Conservation (phyloP, 208 protist genomes). For the Crithidia expoeki region DNA sequence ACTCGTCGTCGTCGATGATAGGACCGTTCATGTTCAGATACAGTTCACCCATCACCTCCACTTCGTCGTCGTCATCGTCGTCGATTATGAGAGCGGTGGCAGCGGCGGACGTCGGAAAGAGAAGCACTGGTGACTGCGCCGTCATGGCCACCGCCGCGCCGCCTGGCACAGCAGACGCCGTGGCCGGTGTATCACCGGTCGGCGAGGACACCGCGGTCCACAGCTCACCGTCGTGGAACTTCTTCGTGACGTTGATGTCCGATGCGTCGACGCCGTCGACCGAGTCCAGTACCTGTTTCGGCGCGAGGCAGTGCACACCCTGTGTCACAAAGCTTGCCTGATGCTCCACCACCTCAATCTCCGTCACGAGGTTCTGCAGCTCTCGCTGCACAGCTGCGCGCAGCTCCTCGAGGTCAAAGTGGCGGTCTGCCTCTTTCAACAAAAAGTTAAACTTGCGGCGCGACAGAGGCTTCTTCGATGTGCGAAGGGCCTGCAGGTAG, state of each 20-base stretch:
- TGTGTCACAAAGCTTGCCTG: slow-evolving; percentile 80
- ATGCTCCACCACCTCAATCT: slow-evolving; percentile 80
- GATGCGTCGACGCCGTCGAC: slow-evolving; percentile 48
- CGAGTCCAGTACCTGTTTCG: slow-evolving; percentile 43
- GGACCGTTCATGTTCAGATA: slow-evolving; percentile 84
- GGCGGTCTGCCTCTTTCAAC: slow-evolving; percentile 74
- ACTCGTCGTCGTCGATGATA: slow-evolving; percentile 84
- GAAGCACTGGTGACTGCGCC: slow-evolving; percentile 10
- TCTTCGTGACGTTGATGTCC: slow-evolving; percentile 66
- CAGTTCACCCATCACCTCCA: slow-evolving; percentile 79
- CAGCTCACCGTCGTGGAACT: slow-evolving; percentile 60
- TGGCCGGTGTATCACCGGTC: slow-evolving; percentile 26
- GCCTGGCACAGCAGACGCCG: background rate
- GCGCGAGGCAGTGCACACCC: slow-evolving; percentile 59
- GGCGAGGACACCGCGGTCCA: slow-evolving; percentile 30
- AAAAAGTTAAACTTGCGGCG: slow-evolving; percentile 63
- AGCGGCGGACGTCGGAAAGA: slow-evolving; percentile 23
- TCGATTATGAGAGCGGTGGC: slow-evolving; percentile 30
- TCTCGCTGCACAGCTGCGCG: slow-evolving; percentile 62
- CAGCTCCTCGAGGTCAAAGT: slow-evolving; percentile 71
- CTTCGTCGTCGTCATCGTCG: slow-evolving; percentile 85
- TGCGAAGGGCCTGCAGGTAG: slow-evolving; percentile 80
- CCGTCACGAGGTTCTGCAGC: slow-evolving; percentile 70
- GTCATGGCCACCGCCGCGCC: slow-evolving; percentile 1
- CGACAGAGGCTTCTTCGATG: slow-evolving; percentile 59